These are phyloP conservation scores for Aspergillus panamensis DNA, from an alignment of 495 filamentous ascomycete species.

Conservation along the genomic window DNA sequence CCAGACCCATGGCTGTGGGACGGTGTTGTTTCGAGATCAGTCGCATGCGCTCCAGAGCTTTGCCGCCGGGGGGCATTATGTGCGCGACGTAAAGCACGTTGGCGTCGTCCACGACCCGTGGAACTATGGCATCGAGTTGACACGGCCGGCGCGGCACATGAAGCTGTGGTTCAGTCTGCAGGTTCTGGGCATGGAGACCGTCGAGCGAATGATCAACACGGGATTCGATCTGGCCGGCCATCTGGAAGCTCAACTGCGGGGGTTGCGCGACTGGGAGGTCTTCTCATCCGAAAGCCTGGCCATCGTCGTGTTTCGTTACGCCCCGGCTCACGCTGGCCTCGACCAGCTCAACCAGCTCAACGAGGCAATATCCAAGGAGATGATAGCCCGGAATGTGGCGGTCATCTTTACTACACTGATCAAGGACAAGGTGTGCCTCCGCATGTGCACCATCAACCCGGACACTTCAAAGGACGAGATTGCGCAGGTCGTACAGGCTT, in stretches of 20 bases:
- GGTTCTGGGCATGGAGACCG: neutral
- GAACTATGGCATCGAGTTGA: conserved; percentile 2
- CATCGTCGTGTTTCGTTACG: conserved; percentile 4
- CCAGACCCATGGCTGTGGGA: conserved; percentile 18
- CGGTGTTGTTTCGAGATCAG: neutral
- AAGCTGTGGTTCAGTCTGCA: conserved; percentile 9
- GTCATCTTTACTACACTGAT: conserved; percentile 1
- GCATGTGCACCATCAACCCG: conserved; percentile 15
- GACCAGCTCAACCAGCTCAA: neutral
- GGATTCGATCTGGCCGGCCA: neutral
- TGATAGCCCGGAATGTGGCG: neutral
- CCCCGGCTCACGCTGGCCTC: neutral
- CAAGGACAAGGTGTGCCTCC: neutral
- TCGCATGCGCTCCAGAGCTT: neutral
- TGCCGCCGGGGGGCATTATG: neutral
- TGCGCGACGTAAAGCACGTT: neutral
- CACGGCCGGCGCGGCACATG: conserved; percentile 10
- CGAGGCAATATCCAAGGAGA: neutral
- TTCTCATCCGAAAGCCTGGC: neutral
- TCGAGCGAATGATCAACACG: conserved; percentile 3
- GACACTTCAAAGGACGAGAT: conserved; percentile 8
- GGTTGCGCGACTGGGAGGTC: conserved; percentile 2
- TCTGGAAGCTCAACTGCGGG: neutral
- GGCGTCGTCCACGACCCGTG: neutral
- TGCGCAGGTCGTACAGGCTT: neutral